Evolutionary conservation across 192 early-diverging fungal species (phyloP).

Genomic region (Backusella australiensis): DNA sequence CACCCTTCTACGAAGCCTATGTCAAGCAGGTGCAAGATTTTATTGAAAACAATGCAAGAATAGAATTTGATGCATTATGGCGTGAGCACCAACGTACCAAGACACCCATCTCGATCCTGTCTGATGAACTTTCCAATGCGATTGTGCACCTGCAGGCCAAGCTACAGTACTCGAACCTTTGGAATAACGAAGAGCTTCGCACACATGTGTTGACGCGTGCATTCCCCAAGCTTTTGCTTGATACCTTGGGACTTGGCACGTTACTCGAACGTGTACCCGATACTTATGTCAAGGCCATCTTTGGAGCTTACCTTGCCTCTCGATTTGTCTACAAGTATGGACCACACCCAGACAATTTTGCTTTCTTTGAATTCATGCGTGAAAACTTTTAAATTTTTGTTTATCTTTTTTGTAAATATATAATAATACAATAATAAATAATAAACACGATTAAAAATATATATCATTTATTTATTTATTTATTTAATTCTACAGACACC

Average conservation of each 20-base stretch:
- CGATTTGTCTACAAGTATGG: slow-evolving; percentile 98
- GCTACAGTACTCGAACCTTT: slow-evolving; percentile 87
- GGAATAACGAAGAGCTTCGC: slow-evolving; percentile 87
- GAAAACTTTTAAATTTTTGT: slow-evolving; percentile 19
- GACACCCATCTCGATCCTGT: slow-evolving; percentile 78
- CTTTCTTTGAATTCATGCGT: slow-evolving; percentile 96
- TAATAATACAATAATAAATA: not conserved
- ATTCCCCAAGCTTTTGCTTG: slow-evolving; percentile 89
- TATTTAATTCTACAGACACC: not conserved
- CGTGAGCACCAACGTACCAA: slow-evolving; percentile 76
- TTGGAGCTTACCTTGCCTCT: slow-evolving; percentile 94
- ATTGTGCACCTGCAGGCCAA: slow-evolving; percentile 93
- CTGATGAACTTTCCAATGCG: slow-evolving; percentile 86
- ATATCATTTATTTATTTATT: not conserved
- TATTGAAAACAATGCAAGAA: slow-evolving; percentile 93
- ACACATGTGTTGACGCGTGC: slow-evolving; percentile 82
- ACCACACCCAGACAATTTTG: slow-evolving; percentile 89
- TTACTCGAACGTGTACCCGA: slow-evolving; percentile 90
- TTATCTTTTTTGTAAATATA: not conserved
- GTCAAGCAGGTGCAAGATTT: slow-evolving; percentile 87
- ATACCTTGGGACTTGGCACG: slow-evolving; percentile 85
- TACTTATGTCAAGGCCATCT: slow-evolving; percentile 94
- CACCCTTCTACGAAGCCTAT: slow-evolving; percentile 91
- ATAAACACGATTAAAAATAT: not conserved
- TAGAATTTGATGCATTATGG: slow-evolving; percentile 97